Base-by-base conservation (phyloP, 78 protist species). In the Dictyostelium intermedium region DNA sequence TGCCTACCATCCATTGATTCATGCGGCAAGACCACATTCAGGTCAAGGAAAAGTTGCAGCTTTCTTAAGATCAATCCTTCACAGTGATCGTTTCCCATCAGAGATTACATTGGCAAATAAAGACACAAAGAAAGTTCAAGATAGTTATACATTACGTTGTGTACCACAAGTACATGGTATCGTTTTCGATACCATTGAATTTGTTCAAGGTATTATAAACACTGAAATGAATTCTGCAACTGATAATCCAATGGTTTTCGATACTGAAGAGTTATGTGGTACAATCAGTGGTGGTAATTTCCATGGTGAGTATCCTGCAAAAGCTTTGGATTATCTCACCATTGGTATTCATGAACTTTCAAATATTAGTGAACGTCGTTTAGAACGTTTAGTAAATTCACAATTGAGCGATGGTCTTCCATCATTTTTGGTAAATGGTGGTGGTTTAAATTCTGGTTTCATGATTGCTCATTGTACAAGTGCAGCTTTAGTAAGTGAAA, bases 381-480 rank as follows among this genome's bases (percentile, higher is more conserved):
- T 97, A 1, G 99, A 96, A 66, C 91, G 99, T 32, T 80, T 98
- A 50, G 79, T 83, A 25, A 97, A 98, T 70, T 84, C 93, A 5
- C 72, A 73, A 41, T 96, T 98, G 16, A 61, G 87, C 37, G 86
- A 82, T n/a, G 91, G 93, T 5, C 83, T 98, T 8, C 99, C 98
- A 20, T 98, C 98, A 11, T 97, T 98, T 66, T 73, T 97, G 25
- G 97, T 96, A 2, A 27, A 34, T 45, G 63, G 89, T 10, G 97
- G 98, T 45, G 98, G 99, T 30, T 85, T 98, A 25, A 79, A 98
- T 34, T 82, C 95, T 13, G 99, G 99, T 23, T 98, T 87, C 85
- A 98, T 98, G 99, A 98, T 98, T 43, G 97, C 98, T 3, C 99
- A 98, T 56, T 97, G 95, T 80, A 97, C 99, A 1, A 95, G 98